Evolutionary conservation across 2,329 filamentous ascomycete species (phyloP).

Genomic region (Colletotrichum incanum): DNA sequence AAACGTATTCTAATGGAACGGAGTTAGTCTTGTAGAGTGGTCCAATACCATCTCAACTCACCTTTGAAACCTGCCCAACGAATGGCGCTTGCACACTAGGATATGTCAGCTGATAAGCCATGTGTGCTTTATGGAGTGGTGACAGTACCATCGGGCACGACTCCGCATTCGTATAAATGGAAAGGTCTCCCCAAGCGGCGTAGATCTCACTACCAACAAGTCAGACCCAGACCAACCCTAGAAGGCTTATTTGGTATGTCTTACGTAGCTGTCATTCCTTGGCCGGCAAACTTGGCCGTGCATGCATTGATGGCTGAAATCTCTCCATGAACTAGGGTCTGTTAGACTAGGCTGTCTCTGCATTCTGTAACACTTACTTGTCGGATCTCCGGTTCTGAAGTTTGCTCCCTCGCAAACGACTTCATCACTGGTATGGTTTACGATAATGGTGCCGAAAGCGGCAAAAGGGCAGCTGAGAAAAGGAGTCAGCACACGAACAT

Average conservation of each 20-base stretch:
- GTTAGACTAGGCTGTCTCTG: background rate
- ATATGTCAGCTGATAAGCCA: background rate
- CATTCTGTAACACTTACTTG: background rate
- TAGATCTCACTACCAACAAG: constrained; percentile 51
- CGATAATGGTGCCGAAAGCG: constrained; percentile 68
- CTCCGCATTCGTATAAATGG: constrained; percentile 71
- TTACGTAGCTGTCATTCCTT: constrained; percentile 37
- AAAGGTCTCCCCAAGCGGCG: constrained; percentile 61
- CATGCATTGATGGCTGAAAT: constrained; percentile 39
- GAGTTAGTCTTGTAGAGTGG: background rate
- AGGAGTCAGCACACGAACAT: too few species aligned
- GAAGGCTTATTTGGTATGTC: rapidly evolving
- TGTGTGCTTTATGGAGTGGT: background rate
- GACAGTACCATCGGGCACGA: constrained; percentile 64
- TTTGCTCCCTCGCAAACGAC: constrained; percentile 35
- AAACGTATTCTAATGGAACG: constrained; percentile 63
- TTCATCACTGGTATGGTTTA: constrained; percentile 68
- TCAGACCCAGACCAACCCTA: background rate
- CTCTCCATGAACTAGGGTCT: constrained; percentile 26
- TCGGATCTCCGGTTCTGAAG: constrained; percentile 37
- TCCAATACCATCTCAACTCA: background rate
- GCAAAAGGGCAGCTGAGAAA: constrained; percentile 61
- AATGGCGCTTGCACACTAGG: constrained; percentile 67
- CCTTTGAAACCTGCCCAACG: constrained; percentile 67
- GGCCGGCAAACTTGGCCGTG: constrained; percentile 25